Percentiles rank a stretch among this genome's conserved stretches.
phyloP scores from a whole-genome alignment of 2,329 filamentous ascomycete genomes.

The Scedosporium dehoogii region DNA sequence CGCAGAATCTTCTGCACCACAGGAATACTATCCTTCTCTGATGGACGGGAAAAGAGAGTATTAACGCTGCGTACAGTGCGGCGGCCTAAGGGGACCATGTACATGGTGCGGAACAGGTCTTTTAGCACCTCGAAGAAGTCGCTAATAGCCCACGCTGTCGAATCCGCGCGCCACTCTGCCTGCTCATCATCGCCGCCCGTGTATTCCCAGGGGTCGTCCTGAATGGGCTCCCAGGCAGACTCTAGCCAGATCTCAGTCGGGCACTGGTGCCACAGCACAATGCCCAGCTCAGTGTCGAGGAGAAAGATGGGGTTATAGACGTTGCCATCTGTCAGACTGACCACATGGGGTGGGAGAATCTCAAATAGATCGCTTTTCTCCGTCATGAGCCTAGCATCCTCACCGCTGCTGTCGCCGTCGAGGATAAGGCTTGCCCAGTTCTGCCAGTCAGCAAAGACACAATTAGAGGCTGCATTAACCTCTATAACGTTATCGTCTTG shows the following conservation, averaged over 20 bases:
- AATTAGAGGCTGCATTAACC: neutral
- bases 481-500: constrained; percentile 3
- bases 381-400: neutral
- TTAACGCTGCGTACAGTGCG: neutral
- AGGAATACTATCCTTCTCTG: constrained; percentile 9
- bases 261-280: constrained; percentile 17
- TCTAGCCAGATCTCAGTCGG: constrained; percentile 8
- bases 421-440: neutral
- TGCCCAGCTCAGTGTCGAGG: constrained; percentile 18
- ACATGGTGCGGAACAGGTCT: constrained; percentile 14
- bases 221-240: neutral
- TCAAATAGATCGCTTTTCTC: constrained; percentile 5
- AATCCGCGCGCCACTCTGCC: constrained; percentile 16
- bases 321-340: constrained; percentile 11
- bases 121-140: constrained; percentile 18
- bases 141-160: constrained; percentile 14
- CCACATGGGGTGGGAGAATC: constrained; percentile 8
- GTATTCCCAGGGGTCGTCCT: neutral
- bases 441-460: neutral
- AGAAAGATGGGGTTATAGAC: constrained; percentile 13
- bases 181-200: constrained; percentile 10
- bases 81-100: constrained; percentile 13
- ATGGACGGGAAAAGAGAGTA: neutral
- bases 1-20: constrained; percentile 14
- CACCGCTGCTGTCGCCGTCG: neutral